A percentile compares a stretch with the other conserved stretches of the same genome.
These are phyloP conservation scores for Babesia caballi DNA, from an alignment of 169 alveolate genomes.

Conservation along the genomic window DNA sequence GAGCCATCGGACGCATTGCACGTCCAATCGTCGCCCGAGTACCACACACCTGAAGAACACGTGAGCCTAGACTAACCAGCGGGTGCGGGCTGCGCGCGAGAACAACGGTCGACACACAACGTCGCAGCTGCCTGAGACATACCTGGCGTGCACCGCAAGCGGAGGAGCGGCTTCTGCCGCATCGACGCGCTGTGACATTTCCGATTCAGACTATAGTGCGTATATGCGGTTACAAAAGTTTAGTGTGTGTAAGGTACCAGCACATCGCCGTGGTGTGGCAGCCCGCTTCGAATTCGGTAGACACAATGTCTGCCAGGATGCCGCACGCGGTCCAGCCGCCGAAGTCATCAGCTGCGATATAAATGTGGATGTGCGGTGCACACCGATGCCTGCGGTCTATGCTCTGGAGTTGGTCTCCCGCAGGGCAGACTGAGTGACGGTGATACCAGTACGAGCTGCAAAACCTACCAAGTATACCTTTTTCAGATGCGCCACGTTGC, in stretches of 20 bases:
- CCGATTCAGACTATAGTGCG: neutral
- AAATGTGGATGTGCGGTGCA: no score
- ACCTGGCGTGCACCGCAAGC: slow-evolving; percentile 28
- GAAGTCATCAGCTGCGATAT: no score
- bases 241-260: slow-evolving; percentile 4
- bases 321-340: no score
- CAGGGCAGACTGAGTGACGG: neutral
- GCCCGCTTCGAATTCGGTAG: no score
- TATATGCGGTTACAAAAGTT: neutral
- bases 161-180: slow-evolving; percentile 1
- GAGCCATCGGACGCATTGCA: slow-evolving; percentile 12
- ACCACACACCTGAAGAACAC: slow-evolving; percentile 20
- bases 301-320: no score
- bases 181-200: neutral
- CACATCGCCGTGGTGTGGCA: neutral
- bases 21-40: slow-evolving; percentile 17
- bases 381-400: no score
- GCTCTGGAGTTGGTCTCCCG: slow-evolving; percentile 19
- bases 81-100: no score
- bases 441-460: neutral
- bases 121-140: neutral
- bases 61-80: no score
- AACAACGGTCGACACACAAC: no score
- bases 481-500: slow-evolving; percentile 43
- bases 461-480: slow-evolving; percentile 51